Evolutionary conservation across 352 stramenopile genomes (phyloP).

Genomic region (Achlya hypogyna): DNA sequence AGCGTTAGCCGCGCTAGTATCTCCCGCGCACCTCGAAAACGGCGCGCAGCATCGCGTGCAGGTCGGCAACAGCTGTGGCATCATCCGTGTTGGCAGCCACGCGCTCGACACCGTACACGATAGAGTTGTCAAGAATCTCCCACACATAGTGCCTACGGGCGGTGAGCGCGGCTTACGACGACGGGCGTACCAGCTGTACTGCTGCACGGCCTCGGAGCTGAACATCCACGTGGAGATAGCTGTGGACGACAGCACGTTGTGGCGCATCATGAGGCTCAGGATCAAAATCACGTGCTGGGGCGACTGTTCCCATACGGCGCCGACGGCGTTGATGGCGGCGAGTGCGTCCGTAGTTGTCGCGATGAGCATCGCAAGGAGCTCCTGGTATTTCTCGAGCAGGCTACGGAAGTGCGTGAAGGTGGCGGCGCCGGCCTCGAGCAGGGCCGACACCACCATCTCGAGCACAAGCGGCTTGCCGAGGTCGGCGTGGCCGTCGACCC

Average conservation of each 20-base stretch:
- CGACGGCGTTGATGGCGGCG: slow-evolving; percentile 1
- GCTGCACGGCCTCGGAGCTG: slow-evolving; percentile 65
- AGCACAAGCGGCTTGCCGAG: slow-evolving; percentile 41
- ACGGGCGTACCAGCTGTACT: slow-evolving; percentile 59
- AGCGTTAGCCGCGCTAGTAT: slow-evolving; percentile 24
- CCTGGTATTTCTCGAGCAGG: slow-evolving; percentile 70
- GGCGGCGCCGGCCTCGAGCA: slow-evolving; percentile 61
- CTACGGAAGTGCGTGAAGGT: slow-evolving; percentile 79
- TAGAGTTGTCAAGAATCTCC: slow-evolving; percentile 64
- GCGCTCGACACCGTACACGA: slow-evolving; percentile 30
- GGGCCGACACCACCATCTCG: slow-evolving; percentile 66
- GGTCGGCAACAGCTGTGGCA: slow-evolving; percentile 32
- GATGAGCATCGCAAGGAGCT: not conserved
- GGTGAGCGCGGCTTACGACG: not conserved
- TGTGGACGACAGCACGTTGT: slow-evolving; percentile 47
- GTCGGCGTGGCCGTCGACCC: slow-evolving; percentile 44
- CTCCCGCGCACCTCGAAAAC: slow-evolving; percentile 25
- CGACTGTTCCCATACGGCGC: slow-evolving; percentile 41
- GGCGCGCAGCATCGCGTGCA: slow-evolving; percentile 33
- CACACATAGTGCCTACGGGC: slow-evolving; percentile 55
- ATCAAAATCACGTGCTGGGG: slow-evolving; percentile 76
- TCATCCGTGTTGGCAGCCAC: not conserved
- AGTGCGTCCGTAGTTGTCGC: not conserved
- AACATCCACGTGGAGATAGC: slow-evolving; percentile 77
- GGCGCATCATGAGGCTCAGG: slow-evolving; percentile 69